phyloP scores from a whole-genome alignment of 805 yeast species.

The Cyberlindnera xylosilytica region DNA sequence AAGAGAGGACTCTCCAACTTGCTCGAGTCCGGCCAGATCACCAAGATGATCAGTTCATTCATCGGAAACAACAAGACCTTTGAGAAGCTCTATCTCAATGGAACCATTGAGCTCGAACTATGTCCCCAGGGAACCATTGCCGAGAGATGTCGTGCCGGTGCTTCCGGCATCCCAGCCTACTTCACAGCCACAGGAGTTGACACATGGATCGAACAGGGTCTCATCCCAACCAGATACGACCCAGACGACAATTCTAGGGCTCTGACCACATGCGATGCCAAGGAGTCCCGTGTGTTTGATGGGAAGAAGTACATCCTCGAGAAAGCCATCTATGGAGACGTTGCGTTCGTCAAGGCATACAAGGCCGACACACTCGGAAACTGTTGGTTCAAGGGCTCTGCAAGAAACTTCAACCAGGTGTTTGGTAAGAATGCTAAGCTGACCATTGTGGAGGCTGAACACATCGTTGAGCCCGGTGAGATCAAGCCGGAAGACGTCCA shows the following conservation, averaged over 20 bases:
- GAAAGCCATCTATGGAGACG: slow-evolving; percentile 43
- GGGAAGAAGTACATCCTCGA: slow-evolving; percentile 43
- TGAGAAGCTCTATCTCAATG: slow-evolving; percentile 38
- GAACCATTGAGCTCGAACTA: slow-evolving; percentile 43
- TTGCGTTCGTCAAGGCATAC: slow-evolving; percentile 45
- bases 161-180: slow-evolving; percentile 47
- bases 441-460: slow-evolving; percentile 50
- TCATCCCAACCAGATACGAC: slow-evolving; percentile 41
- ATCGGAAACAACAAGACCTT: slow-evolving; percentile 43
- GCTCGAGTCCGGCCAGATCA: slow-evolving; percentile 40
- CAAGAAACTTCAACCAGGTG: slow-evolving; percentile 43
- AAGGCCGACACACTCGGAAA: slow-evolving; percentile 49
- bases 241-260: slow-evolving; percentile 28
- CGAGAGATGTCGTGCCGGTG: slow-evolving; percentile 46
- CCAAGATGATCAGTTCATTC: slow-evolving; percentile 44
- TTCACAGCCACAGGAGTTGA: slow-evolving; percentile 49
- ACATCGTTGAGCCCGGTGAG: slow-evolving; percentile 45
- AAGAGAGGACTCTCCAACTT: slow-evolving; percentile 41
- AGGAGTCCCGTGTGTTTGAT: slow-evolving; percentile 41
- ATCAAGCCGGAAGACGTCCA: slow-evolving; percentile 44
- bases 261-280: slow-evolving; percentile 34
- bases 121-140: slow-evolving; percentile 53
- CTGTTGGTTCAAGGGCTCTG: slow-evolving; percentile 44
- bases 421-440: slow-evolving; percentile 44
- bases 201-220: slow-evolving; percentile 49